Percentiles rank a stretch among this genome's conserved stretches.
Evolutionary conservation across 2,329 filamentous ascomycete species (phyloP).

Genomic region (Alternaria sp.): DNA sequence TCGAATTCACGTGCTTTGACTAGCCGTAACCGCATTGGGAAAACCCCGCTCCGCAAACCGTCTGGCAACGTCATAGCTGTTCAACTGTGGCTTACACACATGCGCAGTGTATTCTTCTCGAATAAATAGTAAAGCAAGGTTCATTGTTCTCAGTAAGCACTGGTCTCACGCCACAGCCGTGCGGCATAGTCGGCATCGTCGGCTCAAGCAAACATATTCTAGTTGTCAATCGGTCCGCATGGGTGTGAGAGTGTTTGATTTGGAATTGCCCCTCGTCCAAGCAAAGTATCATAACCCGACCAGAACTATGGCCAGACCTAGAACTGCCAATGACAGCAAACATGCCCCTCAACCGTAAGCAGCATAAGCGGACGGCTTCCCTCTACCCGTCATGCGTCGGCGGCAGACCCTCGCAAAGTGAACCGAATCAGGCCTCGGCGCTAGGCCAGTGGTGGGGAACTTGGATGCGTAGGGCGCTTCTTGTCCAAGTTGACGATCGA

Average conservation of each 20-base stretch:
- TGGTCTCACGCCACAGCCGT: background rate
- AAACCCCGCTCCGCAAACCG: slow-evolving; percentile 5
- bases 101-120: background rate
- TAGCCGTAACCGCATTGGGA: slow-evolving; percentile 1
- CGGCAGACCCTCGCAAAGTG: background rate
- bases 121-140: background rate
- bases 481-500: slow-evolving; percentile 15
- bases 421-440: background rate
- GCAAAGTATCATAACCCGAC: background rate
- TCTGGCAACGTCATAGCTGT: slow-evolving; percentile 1
- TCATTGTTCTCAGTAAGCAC: background rate
- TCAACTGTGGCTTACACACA: background rate
- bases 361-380: background rate
- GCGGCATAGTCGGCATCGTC: background rate
- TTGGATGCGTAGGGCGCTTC: background rate
- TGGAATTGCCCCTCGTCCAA: background rate
- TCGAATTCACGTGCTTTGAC: slow-evolving; percentile 28
- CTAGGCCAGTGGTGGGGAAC: background rate
- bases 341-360: background rate
- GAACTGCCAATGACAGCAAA: background rate
- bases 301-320: background rate
- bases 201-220: background rate
- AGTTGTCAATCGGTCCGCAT: background rate
- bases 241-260: background rate
- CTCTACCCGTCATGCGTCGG: background rate